Conservation (phyloP, 305 asterid species). For the Fraxinus greggii region DNA sequence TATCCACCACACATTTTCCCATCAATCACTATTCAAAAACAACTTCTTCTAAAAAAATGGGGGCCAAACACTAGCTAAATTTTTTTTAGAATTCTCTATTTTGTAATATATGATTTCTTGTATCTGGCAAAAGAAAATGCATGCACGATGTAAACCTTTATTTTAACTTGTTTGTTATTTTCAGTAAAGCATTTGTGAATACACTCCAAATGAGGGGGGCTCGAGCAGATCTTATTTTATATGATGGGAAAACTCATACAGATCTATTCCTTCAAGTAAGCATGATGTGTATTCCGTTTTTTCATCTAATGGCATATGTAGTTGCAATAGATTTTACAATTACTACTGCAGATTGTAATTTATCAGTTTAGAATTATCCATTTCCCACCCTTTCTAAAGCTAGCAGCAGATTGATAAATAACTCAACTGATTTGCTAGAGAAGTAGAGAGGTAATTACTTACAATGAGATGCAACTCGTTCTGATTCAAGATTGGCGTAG, state of each 20-base stretch:
- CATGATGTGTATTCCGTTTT: slow-evolving; percentile 8
- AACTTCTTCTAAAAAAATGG: too few relatives aligned
- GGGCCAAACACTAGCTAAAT: too few relatives aligned
- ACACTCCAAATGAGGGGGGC: slow-evolving; percentile 64
- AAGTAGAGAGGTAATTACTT: background rate
- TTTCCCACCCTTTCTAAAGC: background rate
- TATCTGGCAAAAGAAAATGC: background rate
- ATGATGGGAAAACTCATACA: slow-evolving; percentile 88
- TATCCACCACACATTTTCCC: too few relatives aligned
- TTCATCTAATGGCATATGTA: slow-evolving; percentile 43
- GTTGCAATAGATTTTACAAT: slow-evolving; percentile 20
- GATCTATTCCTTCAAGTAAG: slow-evolving; percentile 94
- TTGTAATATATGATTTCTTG: background rate
- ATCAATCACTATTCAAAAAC: too few relatives aligned
- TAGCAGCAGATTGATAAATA: background rate
- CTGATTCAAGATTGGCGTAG: background rate
- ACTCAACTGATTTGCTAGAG: background rate
- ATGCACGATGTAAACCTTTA: background rate
- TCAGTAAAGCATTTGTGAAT: slow-evolving; percentile 69
- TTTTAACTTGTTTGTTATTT: slow-evolving; percentile 22
- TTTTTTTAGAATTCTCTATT: background rate
- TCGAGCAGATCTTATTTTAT: slow-evolving; percentile 62
- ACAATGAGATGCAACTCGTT: background rate
- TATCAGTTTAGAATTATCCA: background rate
- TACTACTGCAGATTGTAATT: background rate